Percentiles rank a stretch among this genome's conserved stretches.
Conservation (phyloP, 345 rosid species). For the Cochlearia excelsa region DNA sequence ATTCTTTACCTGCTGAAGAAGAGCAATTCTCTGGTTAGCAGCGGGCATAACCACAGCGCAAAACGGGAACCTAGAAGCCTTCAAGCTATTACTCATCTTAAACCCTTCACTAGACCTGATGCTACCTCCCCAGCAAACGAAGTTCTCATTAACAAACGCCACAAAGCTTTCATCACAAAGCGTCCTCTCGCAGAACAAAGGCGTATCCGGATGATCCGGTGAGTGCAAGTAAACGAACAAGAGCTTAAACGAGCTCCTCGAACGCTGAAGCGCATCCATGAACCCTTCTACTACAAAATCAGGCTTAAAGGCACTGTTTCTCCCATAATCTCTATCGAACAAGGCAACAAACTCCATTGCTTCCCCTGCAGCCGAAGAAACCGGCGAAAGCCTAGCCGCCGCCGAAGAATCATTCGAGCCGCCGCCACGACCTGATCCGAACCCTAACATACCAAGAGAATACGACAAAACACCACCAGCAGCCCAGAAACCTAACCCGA, state of each 20-base stretch:
- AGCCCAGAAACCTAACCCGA: slow-evolving; percentile 93
- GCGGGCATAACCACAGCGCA: slow-evolving; percentile 99
- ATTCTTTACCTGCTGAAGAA: slow-evolving; percentile 78
- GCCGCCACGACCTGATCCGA: slow-evolving; percentile 46
- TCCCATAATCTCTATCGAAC: slow-evolving; percentile 80
- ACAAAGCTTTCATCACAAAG: slow-evolving; percentile 61
- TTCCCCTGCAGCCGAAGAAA: slow-evolving; percentile 65
- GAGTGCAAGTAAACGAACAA: slow-evolving; percentile 94
- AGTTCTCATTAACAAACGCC: slow-evolving; percentile 84
- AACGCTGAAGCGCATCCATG: slow-evolving; percentile 89
- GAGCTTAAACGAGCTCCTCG: slow-evolving; percentile 69
- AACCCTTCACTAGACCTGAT: slow-evolving; percentile 95
- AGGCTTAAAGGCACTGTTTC: slow-evolving; percentile 39
- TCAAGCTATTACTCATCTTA: slow-evolving; percentile 98
- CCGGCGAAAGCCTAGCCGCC: slow-evolving; percentile 53
- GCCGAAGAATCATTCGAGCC: slow-evolving; percentile 28
- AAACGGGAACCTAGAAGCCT: slow-evolving; percentile 90
- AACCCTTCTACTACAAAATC: slow-evolving; percentile 81
- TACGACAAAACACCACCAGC: slow-evolving; percentile 89
- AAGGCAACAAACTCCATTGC: slow-evolving; percentile 67
- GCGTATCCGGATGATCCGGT: slow-evolving; percentile 91
- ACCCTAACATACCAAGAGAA: slow-evolving; percentile 78
- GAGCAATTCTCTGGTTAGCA: slow-evolving; percentile 84
- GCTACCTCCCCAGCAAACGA: slow-evolving; percentile 93
- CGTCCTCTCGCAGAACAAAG: slow-evolving; percentile 67